These are phyloP conservation scores for Mortierella claussenii DNA, from an alignment of 192 early-diverging fungal genomes.

Conservation along the genomic window DNA sequence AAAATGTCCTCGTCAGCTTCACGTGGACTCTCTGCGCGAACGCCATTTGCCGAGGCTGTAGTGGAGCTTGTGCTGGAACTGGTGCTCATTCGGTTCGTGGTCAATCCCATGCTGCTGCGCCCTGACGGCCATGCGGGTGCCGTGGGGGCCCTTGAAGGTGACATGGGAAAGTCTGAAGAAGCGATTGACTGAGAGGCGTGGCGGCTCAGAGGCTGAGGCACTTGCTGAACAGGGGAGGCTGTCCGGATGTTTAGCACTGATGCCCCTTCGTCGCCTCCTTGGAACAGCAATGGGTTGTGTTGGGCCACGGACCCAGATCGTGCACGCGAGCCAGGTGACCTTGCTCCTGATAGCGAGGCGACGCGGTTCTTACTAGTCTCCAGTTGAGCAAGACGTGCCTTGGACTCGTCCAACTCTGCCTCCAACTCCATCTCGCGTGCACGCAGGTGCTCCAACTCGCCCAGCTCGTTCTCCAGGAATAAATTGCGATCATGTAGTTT, in stretches of 20 bases:
- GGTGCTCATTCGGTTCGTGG: constrained; percentile 31
- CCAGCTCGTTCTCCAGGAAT: constrained; percentile 36
- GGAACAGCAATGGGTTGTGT: constrained; percentile 26
- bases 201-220: not conserved
- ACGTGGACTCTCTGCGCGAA: constrained; percentile 1
- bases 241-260: constrained; percentile 13
- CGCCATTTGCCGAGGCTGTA: not conserved
- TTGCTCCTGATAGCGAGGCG: constrained; percentile 29
- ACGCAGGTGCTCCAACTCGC: constrained; percentile 43
- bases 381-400: constrained; percentile 23
- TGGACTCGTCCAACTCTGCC: constrained; percentile 29
- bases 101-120: constrained; percentile 32
- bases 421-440: constrained; percentile 50
- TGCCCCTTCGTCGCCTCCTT: constrained; percentile 27
- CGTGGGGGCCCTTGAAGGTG: constrained; percentile 1
- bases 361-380: constrained; percentile 35
- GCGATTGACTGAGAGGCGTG: constrained; percentile 17
- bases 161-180: constrained; percentile 13
- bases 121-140: constrained; percentile 40
- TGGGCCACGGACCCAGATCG: constrained; percentile 42
- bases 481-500: constrained; percentile 38
- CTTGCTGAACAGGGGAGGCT: constrained; percentile 17
- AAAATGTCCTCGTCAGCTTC: not conserved
- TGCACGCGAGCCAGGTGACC: constrained; percentile 13
- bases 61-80: constrained; percentile 20